phyloP scores from a whole-genome alignment of 768 basidiomycete species.

The Suillus decipiens region DNA sequence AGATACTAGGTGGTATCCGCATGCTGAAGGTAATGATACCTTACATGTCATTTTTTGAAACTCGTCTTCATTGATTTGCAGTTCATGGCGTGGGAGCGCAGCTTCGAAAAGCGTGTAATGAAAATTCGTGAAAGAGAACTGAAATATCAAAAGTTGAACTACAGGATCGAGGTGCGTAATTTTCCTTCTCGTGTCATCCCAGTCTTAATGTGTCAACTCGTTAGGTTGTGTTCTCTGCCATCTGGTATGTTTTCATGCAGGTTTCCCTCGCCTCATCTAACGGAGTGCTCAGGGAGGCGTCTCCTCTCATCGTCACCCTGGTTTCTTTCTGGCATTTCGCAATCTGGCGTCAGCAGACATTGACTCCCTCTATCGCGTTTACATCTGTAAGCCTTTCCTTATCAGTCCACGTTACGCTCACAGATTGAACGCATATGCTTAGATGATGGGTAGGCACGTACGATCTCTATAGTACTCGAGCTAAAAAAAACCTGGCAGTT shows the following conservation, averaged over 20 bases:
- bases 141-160: constrained; percentile 83
- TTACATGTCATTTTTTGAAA: neutral
- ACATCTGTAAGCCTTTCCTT: constrained; percentile 49
- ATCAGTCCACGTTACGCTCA: neutral
- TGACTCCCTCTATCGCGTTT: constrained; percentile 88
- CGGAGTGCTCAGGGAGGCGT: constrained; percentile 37
- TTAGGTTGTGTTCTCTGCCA: constrained; percentile 24
- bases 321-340: constrained; percentile 73
- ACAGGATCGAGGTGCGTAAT: constrained; percentile 69
- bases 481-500: constrained; percentile 41
- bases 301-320: constrained; percentile 59
- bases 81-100: constrained; percentile 97
- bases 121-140: constrained; percentile 80
- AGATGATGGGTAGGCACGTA: constrained; percentile 43
- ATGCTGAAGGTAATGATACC: constrained; percentile 69
- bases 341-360: constrained; percentile 61
- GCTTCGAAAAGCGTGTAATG: constrained; percentile 75
- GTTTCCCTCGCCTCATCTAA: neutral
- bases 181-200: neutral
- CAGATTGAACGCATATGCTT: constrained; percentile 2
- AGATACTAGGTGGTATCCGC: constrained; percentile 82
- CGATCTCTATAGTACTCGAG: neutral
- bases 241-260: neutral
- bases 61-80: constrained; percentile 22
- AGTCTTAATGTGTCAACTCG: constrained; percentile 7